Evolutionary conservation across 306 rosid species (phyloP), one percentile per base, ranked within the genome.

Genomic region (Ceratonia siliqua): DNA sequence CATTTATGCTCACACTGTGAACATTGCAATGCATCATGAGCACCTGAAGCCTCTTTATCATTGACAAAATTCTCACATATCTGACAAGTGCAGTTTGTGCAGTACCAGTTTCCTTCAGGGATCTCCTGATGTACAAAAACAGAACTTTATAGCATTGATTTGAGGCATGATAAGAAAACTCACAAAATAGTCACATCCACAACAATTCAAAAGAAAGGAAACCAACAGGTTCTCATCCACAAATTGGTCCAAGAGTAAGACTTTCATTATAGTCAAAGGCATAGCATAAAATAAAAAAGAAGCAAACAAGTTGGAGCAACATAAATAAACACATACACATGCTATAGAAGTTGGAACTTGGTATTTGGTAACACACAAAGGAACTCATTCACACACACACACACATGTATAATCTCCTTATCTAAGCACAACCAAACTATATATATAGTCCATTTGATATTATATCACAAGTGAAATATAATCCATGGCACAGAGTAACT

Each of bases 101-200:
- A 94, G 49, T 94, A 94, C 97, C 97, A 94, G 85, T 82, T 86
- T 70, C 98, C 98, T 73, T 91, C 96, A 46, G 97, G 98, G 78
- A 91, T 89, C 77, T 94, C 98, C 98, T 94, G 89, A 74, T 79
- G 48, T 80, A 73, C 55, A 76, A 46, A 78, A 50, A 48, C 14
- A 74, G 79, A 61, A 71, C 12, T 24, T 38, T 36, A 66, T 35
- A 74, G 73, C 57, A 82, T 63, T 62, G 53, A 67, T 70, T 27
- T 28, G 45, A 61, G 65, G 62, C 25, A 78, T 68, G 68, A 14
- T 50, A 58, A 78, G 70, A 75, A 68, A 71, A 69, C 50, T 75
- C 66, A 73, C 50, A 70, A 32, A 68, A 49, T 45, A 77, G 50
- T 50, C 62, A 52, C 53, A 57, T 63, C 74, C 73, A 72, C 48